These are phyloP conservation scores for Cucumis hystrix DNA, from an alignment of 306 rosid genomes.

Conservation along the genomic window DNA sequence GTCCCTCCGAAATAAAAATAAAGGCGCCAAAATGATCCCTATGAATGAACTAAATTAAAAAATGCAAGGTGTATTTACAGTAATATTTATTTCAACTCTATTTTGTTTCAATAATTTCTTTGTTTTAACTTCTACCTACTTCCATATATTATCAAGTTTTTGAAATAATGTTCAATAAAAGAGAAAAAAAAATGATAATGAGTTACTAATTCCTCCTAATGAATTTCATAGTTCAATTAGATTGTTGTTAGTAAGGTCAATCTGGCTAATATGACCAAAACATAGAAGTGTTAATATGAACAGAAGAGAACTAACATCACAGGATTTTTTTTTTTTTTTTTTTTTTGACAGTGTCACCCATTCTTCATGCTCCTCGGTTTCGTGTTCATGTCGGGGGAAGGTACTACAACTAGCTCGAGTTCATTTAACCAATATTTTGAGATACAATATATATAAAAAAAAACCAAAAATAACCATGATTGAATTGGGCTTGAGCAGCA, in stretches of 20 bases:
- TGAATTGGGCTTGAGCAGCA: constrained; percentile 25
- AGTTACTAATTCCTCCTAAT: not conserved
- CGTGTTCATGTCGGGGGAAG: constrained; percentile 61
- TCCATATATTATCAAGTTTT: not conserved
- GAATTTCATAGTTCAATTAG: not conserved
- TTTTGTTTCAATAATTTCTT: not conserved
- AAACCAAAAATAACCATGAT: not conserved
- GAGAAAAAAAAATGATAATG: not conserved
- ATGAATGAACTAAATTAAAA: too few relatives aligned
- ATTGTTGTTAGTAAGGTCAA: too few relatives aligned
- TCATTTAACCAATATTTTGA: not conserved
- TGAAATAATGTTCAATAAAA: not conserved
- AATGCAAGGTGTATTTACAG: too few relatives aligned
- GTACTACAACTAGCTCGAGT: constrained; percentile 12
- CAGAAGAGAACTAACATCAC: not conserved
- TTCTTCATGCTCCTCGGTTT: constrained; percentile 63
- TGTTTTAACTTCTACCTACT: not conserved
- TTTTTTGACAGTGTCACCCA: constrained; percentile 59
- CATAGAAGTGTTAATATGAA: not conserved
- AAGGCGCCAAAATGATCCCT: too few relatives aligned
- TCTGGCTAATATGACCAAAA: too few relatives aligned
- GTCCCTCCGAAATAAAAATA: too few relatives aligned
- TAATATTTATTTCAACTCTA: not conserved
- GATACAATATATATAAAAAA: not conserved
- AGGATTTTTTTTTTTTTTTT: not conserved